Conservation (phyloP, 1,284 basidiomycete genomes). For the Tilletia horrida region DNA sequence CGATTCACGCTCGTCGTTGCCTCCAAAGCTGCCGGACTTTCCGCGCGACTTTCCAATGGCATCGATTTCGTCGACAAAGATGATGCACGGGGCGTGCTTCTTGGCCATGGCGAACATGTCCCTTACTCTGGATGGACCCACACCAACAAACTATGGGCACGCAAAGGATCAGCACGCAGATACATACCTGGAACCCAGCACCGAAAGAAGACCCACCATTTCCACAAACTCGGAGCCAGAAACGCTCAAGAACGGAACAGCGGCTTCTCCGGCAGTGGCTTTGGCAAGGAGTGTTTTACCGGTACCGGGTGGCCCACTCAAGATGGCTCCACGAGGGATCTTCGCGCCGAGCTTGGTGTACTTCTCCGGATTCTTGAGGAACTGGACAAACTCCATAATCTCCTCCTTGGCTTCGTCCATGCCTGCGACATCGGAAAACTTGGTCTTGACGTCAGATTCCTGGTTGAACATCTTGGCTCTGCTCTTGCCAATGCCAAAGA, state of each 20-base stretch:
- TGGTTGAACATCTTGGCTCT: conserved; percentile 94
- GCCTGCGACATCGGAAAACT: conserved; percentile 93
- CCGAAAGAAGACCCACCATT: conserved; percentile 61
- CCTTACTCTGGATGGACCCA: conserved; percentile 92
- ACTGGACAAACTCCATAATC: conserved; percentile 99
- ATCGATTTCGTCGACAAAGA: conserved; percentile 64
- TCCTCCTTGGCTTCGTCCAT: conserved; percentile 99
- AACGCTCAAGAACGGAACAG: conserved; percentile 94
- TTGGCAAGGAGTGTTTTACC: conserved; percentile 98
- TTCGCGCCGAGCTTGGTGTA: conserved; percentile 97
- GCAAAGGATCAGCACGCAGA: too few relatives aligned
- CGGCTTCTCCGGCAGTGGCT: conserved; percentile 95
- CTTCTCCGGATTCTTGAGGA: conserved; percentile 89
- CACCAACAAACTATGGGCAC: conserved; percentile 74
- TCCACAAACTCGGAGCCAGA: conserved; percentile 99
- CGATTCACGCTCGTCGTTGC: conserved; percentile 96
- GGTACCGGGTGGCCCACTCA: conserved; percentile 96
- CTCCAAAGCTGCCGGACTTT: conserved; percentile 82
- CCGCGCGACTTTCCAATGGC: conserved; percentile 94
- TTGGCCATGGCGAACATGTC: conserved; percentile 96
- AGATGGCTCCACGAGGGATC: conserved; percentile 95
- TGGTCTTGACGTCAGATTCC: conserved; percentile 88
- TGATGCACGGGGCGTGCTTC: conserved; percentile 97
- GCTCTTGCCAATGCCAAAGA: conserved; percentile 96
- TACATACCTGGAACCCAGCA: too few relatives aligned